Evolutionary conservation across 352 stramenopile species (phyloP).

Genomic region (Globisporangium uncinulatum): DNA sequence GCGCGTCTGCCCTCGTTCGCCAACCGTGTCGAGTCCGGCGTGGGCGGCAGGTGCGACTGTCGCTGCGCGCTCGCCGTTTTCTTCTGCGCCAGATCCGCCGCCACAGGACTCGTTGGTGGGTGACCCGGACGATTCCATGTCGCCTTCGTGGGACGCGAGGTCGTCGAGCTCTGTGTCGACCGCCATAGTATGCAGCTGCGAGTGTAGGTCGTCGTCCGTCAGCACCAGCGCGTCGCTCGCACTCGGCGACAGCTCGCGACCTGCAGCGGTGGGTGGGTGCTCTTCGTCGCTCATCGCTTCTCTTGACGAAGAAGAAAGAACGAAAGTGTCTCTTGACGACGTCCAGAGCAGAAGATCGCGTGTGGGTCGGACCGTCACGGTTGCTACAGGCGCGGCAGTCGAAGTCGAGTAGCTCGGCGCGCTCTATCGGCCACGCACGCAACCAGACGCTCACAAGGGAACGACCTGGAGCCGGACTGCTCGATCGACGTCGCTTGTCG

Average conservation of each 20-base stretch:
- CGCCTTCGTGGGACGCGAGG: neutral
- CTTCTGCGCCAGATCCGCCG: conserved; percentile 7
- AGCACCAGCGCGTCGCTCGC: conserved; percentile 3
- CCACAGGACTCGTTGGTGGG: conserved; percentile 11
- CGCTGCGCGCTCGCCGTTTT: conserved; percentile 13
- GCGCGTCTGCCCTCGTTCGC: neutral
- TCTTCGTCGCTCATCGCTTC: neutral
- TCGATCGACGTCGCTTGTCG: neutral
- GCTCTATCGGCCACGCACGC: neutral
- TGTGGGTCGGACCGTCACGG: neutral
- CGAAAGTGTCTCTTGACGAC: too few relatives aligned
- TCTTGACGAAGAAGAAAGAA: neutral
- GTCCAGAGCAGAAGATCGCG: neutral
- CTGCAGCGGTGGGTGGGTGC: neutral
- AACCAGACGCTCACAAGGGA: neutral
- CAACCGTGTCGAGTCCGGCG: neutral
- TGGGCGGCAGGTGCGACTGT: conserved; percentile 4
- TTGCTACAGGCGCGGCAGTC: neutral
- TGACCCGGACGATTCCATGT: conserved; percentile 2
- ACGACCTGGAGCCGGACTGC: neutral
- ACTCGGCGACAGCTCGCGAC: neutral
- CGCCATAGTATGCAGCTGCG: neutral
- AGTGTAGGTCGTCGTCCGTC: neutral
- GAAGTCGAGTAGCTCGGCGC: neutral
- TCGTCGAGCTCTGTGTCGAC: neutral